Evolutionary conservation across 78 protist species (phyloP), one percentile per base, ranked within the genome.

Genomic region (Cavenderia fasciculata): DNA sequence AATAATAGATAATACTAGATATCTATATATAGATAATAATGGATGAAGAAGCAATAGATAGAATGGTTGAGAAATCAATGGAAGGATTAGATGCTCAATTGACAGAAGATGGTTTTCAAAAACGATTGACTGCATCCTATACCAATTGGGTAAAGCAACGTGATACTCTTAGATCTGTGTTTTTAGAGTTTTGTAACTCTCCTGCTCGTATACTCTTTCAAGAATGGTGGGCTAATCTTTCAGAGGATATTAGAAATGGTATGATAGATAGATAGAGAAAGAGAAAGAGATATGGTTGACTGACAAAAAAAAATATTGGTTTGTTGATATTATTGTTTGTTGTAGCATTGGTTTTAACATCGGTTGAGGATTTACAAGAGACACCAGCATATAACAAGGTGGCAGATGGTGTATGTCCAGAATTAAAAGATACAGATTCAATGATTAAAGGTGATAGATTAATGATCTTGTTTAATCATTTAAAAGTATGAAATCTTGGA

Each of bases 11-110:
- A 10, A 10, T 23, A 27, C n/a, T 57, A 57, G 2, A 23, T 23
- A 4, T 57, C n/a, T 2, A 57, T 57, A 23, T 18, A 23, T 57
- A 21, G 38, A 19, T 38, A 16, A 61, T 11, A 23, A 63, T 63
- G 72, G 72, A 63, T 63, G 72, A 63, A n/a, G 47, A 40, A 19
- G 72, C 72, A 63, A 63, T 63, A 19, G 72, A 63, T 63, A 63
- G 72, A 40, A 11, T 63, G 47, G 72, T 63, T 6, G 72, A 31
- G 38, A 47, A 63, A n/a, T 63, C 72, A 11, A 63, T 63, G 72
- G 38, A 47, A 38, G n/a, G n/a, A n/a, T n/a, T n/a, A n/a, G 47
- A 63, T 7, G n/a, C 38, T 21, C 72, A 63, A 21, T 40, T 47
- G 38, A 63, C 33, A n/a, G 38, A 38, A 7, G 72, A 63, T 36